Conservation (phyloP, 192 early-diverging fungal genomes). For the Coemansia sp. region DNA sequence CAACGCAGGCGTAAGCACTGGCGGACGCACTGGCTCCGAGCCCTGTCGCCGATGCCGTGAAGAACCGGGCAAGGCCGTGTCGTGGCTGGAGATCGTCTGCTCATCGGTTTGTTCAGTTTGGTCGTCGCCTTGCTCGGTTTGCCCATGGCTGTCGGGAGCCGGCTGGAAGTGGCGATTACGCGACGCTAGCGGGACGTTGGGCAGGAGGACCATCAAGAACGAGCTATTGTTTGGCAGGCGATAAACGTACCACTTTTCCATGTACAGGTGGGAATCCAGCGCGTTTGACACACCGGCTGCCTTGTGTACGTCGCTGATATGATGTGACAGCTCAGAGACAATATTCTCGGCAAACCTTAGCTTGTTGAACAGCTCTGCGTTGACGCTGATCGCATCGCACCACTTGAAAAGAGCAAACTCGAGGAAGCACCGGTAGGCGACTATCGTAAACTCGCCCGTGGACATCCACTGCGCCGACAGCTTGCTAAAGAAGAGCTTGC, state of each 20-base stretch:
- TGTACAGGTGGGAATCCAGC: constrained; percentile 45
- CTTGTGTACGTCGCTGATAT: constrained; percentile 23
- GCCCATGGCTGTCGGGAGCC: not conserved
- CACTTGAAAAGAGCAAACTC: constrained; percentile 52
- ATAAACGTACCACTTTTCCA: constrained; percentile 54
- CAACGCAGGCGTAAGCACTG: constrained; percentile 35
- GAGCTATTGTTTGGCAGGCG: constrained; percentile 51
- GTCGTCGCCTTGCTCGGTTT: not conserved
- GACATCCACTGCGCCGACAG: constrained; percentile 46
- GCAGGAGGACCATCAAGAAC: constrained; percentile 51
- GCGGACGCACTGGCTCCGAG: constrained; percentile 34
- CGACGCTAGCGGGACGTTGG: constrained; percentile 40
- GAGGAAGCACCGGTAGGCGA: constrained; percentile 49
- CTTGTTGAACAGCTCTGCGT: constrained; percentile 51
- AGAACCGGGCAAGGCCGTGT: not conserved
- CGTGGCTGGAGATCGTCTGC: not conserved
- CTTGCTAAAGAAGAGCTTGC: constrained; percentile 49
- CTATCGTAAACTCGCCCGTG: constrained; percentile 52
- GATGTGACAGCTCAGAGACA: constrained; percentile 34
- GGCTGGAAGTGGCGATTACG: constrained; percentile 16
- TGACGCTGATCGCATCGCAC: constrained; percentile 51
- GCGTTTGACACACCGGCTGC: constrained; percentile 44
- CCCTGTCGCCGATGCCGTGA: constrained; percentile 12
- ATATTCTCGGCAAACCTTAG: constrained; percentile 49
- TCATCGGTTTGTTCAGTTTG: not conserved